These are phyloP conservation scores for Brettanomyces sp. DNA, from an alignment of 805 yeast species.

Conservation along the genomic window DNA sequence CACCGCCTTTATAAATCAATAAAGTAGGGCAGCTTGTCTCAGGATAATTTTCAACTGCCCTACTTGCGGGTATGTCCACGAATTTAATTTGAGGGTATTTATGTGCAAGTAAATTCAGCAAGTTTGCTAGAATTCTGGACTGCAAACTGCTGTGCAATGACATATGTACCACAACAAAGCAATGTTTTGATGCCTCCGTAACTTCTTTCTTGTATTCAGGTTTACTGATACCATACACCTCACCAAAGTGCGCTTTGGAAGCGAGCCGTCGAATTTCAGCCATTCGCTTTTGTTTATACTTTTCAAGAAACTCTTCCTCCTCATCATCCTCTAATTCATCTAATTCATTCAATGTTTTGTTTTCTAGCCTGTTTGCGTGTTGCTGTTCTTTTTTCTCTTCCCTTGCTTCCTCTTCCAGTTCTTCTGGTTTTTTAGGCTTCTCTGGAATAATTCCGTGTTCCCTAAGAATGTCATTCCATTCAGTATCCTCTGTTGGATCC, in stretches of 20 bases:
- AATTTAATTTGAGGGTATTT: constrained; percentile 78
- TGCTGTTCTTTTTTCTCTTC: constrained; percentile 74
- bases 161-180: constrained; percentile 70
- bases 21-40: constrained; percentile 86
- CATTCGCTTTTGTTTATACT: constrained; percentile 69
- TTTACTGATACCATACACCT: constrained; percentile 68
- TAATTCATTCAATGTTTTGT: constrained; percentile 66
- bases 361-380: constrained; percentile 76
- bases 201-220: constrained; percentile 83
- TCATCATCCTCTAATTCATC: constrained; percentile 89
- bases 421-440: constrained; percentile 82
- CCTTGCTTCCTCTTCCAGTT: constrained; percentile 76
- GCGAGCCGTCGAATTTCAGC: constrained; percentile 59
- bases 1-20: constrained; percentile 67
- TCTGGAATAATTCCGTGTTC: constrained; percentile 88
- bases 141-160: constrained; percentile 61
- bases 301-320: constrained; percentile 79
- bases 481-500: constrained; percentile 94
- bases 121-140: constrained; percentile 56
- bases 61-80: constrained; percentile 81
- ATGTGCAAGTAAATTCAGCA: constrained; percentile 50
- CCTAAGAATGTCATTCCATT: constrained; percentile 95
- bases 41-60: constrained; percentile 92
- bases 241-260: constrained; percentile 54
- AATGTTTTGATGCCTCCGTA: constrained; percentile 64